Conservation (phyloP, 306 rosid genomes). For the Hippophae tibetana region DNA sequence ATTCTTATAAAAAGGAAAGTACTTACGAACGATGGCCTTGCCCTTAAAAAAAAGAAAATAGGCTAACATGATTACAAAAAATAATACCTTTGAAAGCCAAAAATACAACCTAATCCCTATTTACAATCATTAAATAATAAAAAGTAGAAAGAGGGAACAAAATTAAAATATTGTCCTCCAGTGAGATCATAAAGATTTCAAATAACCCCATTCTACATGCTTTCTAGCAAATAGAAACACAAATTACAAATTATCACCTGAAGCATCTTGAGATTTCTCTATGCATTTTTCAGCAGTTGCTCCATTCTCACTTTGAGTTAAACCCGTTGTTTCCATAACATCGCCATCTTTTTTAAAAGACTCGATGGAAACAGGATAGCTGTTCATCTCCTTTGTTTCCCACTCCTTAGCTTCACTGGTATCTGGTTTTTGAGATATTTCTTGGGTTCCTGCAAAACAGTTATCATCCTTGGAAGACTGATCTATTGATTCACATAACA, state of each 20-base stretch:
- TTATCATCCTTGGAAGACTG: conserved; percentile 23
- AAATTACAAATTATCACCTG: conserved; percentile 33
- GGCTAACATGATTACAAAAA: too few species aligned
- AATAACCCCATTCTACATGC: too few species aligned
- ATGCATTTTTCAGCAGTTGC: conserved; percentile 15
- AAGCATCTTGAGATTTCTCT: conserved; percentile 20
- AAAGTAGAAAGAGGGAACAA: too few species aligned
- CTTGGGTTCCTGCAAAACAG: conserved; percentile 22
- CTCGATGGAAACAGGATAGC: conserved; percentile 21
- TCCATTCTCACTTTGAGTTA: conserved; percentile 17
- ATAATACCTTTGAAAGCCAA: too few species aligned
- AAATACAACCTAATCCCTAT: too few species aligned
- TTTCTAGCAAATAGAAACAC: not conserved
- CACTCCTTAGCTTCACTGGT: conserved; percentile 29
- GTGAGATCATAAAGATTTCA: too few species aligned
- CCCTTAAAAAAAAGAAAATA: too few species aligned
- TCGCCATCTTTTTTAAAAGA: conserved; percentile 29
- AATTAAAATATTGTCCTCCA: too few species aligned
- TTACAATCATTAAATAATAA: too few species aligned
- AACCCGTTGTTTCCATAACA: conserved; percentile 11
- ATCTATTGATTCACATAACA: conserved; percentile 18
- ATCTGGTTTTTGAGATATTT: conserved; percentile 19
- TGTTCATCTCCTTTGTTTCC: conserved; percentile 26
- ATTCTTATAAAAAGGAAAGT: too few species aligned
- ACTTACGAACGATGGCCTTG: too few species aligned